Conservation (phyloP, 371 early-diverging fungal genomes). For the Mortierella sp. region DNA sequence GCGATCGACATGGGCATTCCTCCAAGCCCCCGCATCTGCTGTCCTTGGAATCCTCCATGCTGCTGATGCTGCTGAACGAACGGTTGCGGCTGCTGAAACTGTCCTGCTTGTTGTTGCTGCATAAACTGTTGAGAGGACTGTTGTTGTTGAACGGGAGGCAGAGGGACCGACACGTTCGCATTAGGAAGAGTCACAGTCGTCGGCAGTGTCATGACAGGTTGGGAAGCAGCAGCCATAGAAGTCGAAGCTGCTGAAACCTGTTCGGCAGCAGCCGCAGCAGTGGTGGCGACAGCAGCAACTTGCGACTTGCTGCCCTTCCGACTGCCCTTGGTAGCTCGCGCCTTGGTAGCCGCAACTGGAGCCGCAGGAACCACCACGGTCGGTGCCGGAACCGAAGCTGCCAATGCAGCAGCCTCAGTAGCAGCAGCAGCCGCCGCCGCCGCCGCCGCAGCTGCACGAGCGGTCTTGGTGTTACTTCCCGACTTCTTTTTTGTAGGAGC, state of each 20-base stretch:
- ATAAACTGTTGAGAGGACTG: slow-evolving; percentile 4
- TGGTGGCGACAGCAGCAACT: slow-evolving; percentile 19
- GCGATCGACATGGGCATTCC: slow-evolving; percentile 21
- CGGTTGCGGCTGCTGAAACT: slow-evolving; percentile 5
- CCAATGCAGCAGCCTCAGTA: not conserved
- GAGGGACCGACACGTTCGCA: not conserved
- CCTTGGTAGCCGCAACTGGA: slow-evolving; percentile 16
- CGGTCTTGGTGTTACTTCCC: not conserved
- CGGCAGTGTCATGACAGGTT: not conserved
- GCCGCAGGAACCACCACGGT: not conserved
- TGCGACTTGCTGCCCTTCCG: slow-evolving; percentile 10
- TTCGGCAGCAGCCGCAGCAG: not conserved
- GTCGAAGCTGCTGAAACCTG: not conserved
- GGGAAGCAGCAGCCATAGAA: not conserved
- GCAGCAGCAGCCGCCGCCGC: slow-evolving; percentile 3
- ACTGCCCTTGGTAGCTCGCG: slow-evolving; percentile 23
- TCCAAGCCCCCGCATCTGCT: slow-evolving; percentile 13
- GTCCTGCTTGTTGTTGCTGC: slow-evolving; percentile 5
- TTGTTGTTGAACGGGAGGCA: slow-evolving; percentile 10
- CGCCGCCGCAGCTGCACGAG: not conserved
- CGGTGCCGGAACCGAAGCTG: slow-evolving; percentile 4
- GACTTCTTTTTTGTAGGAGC: slow-evolving; percentile 11
- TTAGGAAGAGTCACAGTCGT: not conserved
- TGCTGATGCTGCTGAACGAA: slow-evolving; percentile 9
- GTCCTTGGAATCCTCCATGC: not conserved